Evolutionary conservation across 2,329 filamentous ascomycete genomes (phyloP).

Genomic region (Aciculosporium take): DNA sequence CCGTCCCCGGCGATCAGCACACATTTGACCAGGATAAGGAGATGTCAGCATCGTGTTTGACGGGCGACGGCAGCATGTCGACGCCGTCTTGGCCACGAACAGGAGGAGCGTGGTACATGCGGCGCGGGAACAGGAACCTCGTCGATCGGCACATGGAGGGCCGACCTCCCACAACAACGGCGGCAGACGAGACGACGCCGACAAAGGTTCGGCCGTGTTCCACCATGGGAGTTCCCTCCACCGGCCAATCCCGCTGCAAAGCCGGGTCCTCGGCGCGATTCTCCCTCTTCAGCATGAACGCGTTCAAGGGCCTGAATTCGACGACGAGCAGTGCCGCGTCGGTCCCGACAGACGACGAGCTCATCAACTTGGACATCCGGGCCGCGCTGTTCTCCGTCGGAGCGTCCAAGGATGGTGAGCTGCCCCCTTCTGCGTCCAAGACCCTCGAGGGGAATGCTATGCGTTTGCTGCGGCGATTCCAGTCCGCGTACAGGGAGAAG

Average conservation of each 20-base stretch:
- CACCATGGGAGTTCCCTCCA: neutral
- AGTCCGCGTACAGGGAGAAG: constrained; percentile 42
- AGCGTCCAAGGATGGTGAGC: constrained; percentile 27
- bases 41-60: constrained; percentile 15
- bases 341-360: constrained; percentile 32
- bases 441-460: constrained; percentile 45
- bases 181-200: constrained; percentile 2
- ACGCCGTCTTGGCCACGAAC: constrained; percentile 7
- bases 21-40: constrained; percentile 2
- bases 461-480: constrained; percentile 40
- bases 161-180: neutral
- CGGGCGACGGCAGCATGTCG: constrained; percentile 17
- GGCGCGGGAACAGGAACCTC: constrained; percentile 7
- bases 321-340: constrained; percentile 10
- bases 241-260: neutral
- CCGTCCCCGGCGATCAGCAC: neutral
- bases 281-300: constrained; percentile 30
- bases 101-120: constrained; percentile 13
- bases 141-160: neutral
- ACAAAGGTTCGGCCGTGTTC: constrained; percentile 3
- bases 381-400: constrained; percentile 36
- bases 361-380: constrained; percentile 41
- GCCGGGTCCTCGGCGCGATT: constrained; percentile 21
- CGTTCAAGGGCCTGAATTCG: constrained; percentile 22
- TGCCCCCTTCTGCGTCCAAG: constrained; percentile 46